Conservation (phyloP, 2,329 filamentous ascomycete species). For the Fusarium scirpi region DNA sequence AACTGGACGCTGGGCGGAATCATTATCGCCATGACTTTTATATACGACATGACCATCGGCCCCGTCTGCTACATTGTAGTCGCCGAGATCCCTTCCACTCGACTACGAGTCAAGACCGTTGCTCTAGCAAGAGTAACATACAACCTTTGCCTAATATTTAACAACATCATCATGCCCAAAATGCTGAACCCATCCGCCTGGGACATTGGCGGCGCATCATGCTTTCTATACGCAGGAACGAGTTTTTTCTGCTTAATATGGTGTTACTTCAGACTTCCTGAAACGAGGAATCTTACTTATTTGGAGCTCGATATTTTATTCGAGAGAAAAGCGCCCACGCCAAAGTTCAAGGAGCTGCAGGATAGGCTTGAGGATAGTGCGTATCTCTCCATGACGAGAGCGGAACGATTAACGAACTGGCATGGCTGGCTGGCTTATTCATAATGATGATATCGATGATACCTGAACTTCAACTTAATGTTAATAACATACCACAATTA, state of each 20-base stretch:
- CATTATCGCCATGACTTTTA: conserved; percentile 56
- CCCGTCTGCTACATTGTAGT: conserved; percentile 53
- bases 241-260: conserved; percentile 41
- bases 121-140: conserved; percentile 52
- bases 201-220: conserved; percentile 45
- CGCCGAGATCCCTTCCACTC: conserved; percentile 54
- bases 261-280: conserved; percentile 47
- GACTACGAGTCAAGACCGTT: conserved; percentile 56
- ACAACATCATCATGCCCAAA: conserved; percentile 46
- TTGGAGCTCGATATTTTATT: conserved; percentile 49
- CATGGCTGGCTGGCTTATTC: conserved; percentile 45
- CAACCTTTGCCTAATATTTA: conserved; percentile 43
- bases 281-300: conserved; percentile 46
- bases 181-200: conserved; percentile 48
- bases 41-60: conserved; percentile 49
- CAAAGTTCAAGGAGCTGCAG: conserved; percentile 50
- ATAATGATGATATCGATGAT: conserved; percentile 20
- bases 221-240: conserved; percentile 42
- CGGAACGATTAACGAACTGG: conserved; percentile 41
- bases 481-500: neutral
- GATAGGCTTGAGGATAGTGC: conserved; percentile 38
- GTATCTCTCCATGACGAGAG: conserved; percentile 34
- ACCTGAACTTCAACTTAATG: neutral
- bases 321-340: conserved; percentile 44
- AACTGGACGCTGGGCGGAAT: conserved; percentile 54